A percentile compares a stretch with the other conserved stretches of the same genome.
These are phyloP conservation scores for Pilobolus umbonatus DNA, from an alignment of 192 early-diverging fungal genomes.

Conservation along the genomic window DNA sequence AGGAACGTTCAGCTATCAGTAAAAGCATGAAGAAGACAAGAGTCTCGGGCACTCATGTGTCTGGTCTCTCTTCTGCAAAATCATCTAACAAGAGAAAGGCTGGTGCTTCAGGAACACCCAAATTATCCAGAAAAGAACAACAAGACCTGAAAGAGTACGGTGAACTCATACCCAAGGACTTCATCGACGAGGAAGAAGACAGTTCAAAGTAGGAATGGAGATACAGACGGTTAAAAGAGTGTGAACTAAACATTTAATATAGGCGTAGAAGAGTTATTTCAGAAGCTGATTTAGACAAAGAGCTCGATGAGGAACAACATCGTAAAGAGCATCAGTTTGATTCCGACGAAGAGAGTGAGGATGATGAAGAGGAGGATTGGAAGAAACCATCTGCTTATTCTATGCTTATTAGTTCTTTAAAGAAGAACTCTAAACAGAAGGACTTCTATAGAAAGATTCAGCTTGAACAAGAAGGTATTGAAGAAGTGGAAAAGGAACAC, in stretches of 20 bases:
- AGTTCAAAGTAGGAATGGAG: constrained; percentile 1
- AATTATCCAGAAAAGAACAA: constrained; percentile 43
- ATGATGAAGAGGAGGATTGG: constrained; percentile 44
- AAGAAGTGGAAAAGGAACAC: constrained; percentile 35
- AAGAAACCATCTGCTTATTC: constrained; percentile 53
- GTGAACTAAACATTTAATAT: neutral
- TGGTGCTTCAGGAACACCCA: constrained; percentile 38
- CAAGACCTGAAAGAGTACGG: constrained; percentile 66
- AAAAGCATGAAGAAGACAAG: constrained; percentile 19
- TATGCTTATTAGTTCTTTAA: constrained; percentile 51
- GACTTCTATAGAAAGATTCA: constrained; percentile 46
- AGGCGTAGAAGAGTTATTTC: constrained; percentile 43
- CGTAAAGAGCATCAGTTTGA: constrained; percentile 33
- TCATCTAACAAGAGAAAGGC: constrained; percentile 27
- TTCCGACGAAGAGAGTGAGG: constrained; percentile 13
- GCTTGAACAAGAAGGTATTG: constrained; percentile 46
- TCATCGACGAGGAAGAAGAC: constrained; percentile 29
- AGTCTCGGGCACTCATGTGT: constrained; percentile 16
- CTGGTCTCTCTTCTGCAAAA: constrained; percentile 29
- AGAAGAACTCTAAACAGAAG: constrained; percentile 50
- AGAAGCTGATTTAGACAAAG: constrained; percentile 48
- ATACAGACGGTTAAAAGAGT: neutral
- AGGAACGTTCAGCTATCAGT: constrained; percentile 26
- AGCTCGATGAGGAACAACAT: constrained; percentile 30
- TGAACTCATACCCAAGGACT: constrained; percentile 54